phyloP scores from a whole-genome alignment of 148 eudicot species.

The Chenopodium quinoa region DNA sequence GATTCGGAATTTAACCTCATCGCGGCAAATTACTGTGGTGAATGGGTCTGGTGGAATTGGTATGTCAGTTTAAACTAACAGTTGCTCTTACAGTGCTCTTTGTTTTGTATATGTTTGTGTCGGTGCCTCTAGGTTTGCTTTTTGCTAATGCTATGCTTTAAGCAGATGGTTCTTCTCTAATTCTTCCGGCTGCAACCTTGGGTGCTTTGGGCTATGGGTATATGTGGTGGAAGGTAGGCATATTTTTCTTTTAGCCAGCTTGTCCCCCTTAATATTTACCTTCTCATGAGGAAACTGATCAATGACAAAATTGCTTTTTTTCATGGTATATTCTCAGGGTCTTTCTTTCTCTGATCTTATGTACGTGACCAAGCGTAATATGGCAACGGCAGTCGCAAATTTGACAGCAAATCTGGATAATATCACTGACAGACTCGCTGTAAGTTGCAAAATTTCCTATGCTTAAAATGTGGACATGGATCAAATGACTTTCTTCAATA shows the following conservation, averaged over 20 bases:
- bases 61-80: slow-evolving; percentile 16
- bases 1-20: slow-evolving; percentile 64
- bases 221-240: slow-evolving; percentile 96
- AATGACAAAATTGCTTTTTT: slow-evolving; percentile 2
- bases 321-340: slow-evolving; percentile 43
- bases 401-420: slow-evolving; percentile 78
- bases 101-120: background rate
- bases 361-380: slow-evolving; percentile 84
- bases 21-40: slow-evolving; percentile 70
- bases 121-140: background rate
- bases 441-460: slow-evolving; percentile 35
- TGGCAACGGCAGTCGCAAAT: slow-evolving; percentile 77
- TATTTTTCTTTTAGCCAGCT: background rate
- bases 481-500: background rate
- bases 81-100: background rate
- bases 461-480: background rate
- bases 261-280: background rate
- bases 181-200: slow-evolving; percentile 74
- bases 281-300: background rate
- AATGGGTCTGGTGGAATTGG: slow-evolving; percentile 63
- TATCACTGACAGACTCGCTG: slow-evolving; percentile 68
- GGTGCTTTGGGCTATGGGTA: slow-evolving; percentile 92
- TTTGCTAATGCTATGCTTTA: slow-evolving; percentile 10
- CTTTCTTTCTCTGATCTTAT: slow-evolving; percentile 83
- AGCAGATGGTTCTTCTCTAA: slow-evolving; percentile 52